Conservation (phyloP, 225 moss, liverwort and hornwort species). For the Antitrichia curtipendula region DNA sequence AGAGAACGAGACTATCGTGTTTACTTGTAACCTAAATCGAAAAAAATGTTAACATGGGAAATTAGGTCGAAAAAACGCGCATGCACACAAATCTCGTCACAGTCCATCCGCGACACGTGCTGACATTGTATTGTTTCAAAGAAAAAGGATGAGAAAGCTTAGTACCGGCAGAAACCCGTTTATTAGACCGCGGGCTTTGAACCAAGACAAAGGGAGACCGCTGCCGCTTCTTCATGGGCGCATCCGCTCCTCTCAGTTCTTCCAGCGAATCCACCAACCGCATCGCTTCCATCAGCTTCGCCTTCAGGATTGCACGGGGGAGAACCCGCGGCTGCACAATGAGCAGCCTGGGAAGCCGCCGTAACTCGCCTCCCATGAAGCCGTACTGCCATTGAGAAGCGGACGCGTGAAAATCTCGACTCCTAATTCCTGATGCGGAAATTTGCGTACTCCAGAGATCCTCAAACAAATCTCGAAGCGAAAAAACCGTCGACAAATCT, state of each 20-base stretch:
- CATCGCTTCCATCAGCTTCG: slow-evolving; percentile 76
- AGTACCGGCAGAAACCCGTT: slow-evolving; percentile 47
- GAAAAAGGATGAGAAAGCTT: not conserved
- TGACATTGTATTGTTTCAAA: not conserved
- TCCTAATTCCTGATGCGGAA: not conserved
- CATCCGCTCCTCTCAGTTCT: slow-evolving; percentile 34
- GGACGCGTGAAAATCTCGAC: slow-evolving; percentile 4
- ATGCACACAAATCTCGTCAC: not conserved
- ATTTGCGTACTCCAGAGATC: not conserved
- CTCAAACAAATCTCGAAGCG: not conserved
- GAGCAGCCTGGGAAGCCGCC: slow-evolving; percentile 52
- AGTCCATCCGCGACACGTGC: not conserved
- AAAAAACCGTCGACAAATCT: not conserved
- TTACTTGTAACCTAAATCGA: not conserved
- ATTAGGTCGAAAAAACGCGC: not conserved
- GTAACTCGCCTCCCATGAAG: slow-evolving; percentile 13
- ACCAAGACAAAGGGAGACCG: slow-evolving; percentile 70
- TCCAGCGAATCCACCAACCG: slow-evolving; percentile 75
- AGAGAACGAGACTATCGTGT: not conserved
- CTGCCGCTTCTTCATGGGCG: slow-evolving; percentile 2
- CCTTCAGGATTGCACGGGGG: slow-evolving; percentile 44
- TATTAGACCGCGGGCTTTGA: slow-evolving; percentile 49
- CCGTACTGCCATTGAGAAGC: not conserved
- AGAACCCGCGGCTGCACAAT: slow-evolving; percentile 75
- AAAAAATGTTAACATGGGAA: not conserved